A percentile compares a stretch with the other conserved stretches of the same genome.
These are phyloP conservation scores for Vaccinium vitisidaea DNA, from an alignment of 148 eudicot genomes.

Conservation along the genomic window DNA sequence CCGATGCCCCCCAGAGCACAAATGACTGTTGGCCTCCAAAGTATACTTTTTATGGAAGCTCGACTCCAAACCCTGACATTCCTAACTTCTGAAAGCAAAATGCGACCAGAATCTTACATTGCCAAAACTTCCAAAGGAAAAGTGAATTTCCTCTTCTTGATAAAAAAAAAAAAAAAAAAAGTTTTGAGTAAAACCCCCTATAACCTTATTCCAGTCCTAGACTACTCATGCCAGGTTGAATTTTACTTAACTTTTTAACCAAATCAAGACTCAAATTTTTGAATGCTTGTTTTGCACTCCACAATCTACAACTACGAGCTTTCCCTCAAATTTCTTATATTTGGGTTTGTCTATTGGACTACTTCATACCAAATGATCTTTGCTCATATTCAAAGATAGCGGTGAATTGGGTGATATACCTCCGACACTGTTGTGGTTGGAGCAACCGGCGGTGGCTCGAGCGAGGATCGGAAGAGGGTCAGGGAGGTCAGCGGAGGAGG, in stretches of 20 bases:
- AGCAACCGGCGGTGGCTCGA: constrained; percentile 75
- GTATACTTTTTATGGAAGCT: background rate
- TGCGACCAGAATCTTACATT: background rate
- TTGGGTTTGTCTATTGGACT: too few relatives aligned
- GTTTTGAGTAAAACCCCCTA: too few relatives aligned
- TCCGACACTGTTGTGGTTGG: constrained; percentile 85
- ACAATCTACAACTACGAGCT: too few relatives aligned
- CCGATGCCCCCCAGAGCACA: background rate
- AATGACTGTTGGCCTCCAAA: background rate
- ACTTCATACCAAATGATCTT: too few relatives aligned
- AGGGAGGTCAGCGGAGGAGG: constrained; percentile 26
- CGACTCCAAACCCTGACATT: background rate
- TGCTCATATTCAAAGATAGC: background rate
- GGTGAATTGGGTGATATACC: constrained; percentile 40
- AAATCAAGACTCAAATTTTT: too few relatives aligned
- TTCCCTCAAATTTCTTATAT: too few relatives aligned
- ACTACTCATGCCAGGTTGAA: too few relatives aligned
- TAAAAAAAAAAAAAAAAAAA: too few relatives aligned
- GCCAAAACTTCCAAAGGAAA: background rate
- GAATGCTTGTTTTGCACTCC: too few relatives aligned
- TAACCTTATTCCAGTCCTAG: too few relatives aligned
- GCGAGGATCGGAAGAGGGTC: constrained; percentile 50
- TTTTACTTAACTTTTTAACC: too few relatives aligned
- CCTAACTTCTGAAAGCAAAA: constrained; percentile 1
- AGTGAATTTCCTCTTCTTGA: background rate